phyloP scores from a whole-genome alignment of 257 asterid species.

The Gentiana macrophylla region DNA sequence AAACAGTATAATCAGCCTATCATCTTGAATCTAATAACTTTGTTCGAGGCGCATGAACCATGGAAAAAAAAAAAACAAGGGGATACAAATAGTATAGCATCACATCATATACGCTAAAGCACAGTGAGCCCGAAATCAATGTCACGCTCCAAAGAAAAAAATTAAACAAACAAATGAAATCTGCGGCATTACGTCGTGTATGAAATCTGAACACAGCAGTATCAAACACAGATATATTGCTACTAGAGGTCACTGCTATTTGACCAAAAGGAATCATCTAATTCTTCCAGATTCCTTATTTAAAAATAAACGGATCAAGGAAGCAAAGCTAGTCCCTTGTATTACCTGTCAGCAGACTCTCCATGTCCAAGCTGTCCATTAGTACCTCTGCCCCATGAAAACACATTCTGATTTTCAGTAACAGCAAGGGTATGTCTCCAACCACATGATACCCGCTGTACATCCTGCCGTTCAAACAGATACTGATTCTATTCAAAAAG shows the following conservation, averaged over 20 bases:
- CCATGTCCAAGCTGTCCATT: conserved; percentile 99
- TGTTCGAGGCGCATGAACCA: no score
- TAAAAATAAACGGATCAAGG: not conserved
- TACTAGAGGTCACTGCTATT: no score
- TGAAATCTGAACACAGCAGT: no score
- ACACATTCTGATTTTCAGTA: conserved; percentile 69
- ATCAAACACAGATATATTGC: no score
- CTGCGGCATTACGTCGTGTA: no score
- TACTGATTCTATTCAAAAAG: conserved; percentile 4
- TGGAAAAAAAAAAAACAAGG: no score
- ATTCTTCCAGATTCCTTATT: not conserved
- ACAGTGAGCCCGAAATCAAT: no score
- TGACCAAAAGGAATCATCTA: not conserved
- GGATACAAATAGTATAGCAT: no score
- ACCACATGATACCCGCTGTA: conserved; percentile 74
- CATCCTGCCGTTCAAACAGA: conserved; percentile 45
- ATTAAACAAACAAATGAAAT: no score
- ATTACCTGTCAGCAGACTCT: conserved; percentile 73
- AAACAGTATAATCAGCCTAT: not conserved
- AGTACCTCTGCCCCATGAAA: conserved; percentile 98
- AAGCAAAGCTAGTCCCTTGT: not conserved
- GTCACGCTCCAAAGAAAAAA: no score
- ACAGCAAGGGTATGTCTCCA: conserved; percentile 98
- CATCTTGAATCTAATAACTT: no score
- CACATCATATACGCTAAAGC: no score